Evolutionary conservation across 2,329 filamentous ascomycete species (phyloP).

Genomic region (Paecilomyces fulvus): DNA sequence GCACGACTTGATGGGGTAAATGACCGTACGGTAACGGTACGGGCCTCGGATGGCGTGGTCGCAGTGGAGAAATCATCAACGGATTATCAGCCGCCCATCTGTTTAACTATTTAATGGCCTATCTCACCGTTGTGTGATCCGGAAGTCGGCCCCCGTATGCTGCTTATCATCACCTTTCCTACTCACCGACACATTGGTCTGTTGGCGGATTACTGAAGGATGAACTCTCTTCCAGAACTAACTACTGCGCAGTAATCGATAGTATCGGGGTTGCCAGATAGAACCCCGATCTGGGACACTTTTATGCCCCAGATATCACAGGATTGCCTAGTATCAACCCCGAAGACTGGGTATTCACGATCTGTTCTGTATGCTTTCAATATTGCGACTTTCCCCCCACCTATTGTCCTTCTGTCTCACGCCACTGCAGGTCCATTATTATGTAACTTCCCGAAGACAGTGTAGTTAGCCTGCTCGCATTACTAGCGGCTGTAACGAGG

Average conservation of each 20-base stretch:
- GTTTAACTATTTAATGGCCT: too few relatives aligned
- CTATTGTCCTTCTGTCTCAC: too few relatives aligned
- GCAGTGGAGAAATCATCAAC: background rate
- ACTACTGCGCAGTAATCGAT: background rate
- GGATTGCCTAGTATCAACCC: background rate
- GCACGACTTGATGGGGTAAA: background rate
- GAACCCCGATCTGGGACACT: background rate
- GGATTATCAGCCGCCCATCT: too few relatives aligned
- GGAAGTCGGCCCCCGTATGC: too few relatives aligned
- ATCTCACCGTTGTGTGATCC: too few relatives aligned
- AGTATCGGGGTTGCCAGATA: background rate
- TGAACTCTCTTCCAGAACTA: too few relatives aligned
- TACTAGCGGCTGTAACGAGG: background rate
- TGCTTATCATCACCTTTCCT: too few relatives aligned
- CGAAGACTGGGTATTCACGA: background rate
- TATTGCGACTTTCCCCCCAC: background rate
- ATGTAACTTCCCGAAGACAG: background rate
- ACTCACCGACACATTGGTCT: too few relatives aligned
- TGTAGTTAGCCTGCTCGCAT: background rate
- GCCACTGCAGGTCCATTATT: background rate
- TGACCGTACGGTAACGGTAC: background rate
- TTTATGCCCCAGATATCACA: background rate
- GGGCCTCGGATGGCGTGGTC: background rate
- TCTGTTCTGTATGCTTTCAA: background rate
- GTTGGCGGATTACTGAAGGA: too few relatives aligned